Evolutionary conservation across 2,329 filamentous ascomycete species (phyloP).

Genomic region (Fusarium cyanostomum): DNA sequence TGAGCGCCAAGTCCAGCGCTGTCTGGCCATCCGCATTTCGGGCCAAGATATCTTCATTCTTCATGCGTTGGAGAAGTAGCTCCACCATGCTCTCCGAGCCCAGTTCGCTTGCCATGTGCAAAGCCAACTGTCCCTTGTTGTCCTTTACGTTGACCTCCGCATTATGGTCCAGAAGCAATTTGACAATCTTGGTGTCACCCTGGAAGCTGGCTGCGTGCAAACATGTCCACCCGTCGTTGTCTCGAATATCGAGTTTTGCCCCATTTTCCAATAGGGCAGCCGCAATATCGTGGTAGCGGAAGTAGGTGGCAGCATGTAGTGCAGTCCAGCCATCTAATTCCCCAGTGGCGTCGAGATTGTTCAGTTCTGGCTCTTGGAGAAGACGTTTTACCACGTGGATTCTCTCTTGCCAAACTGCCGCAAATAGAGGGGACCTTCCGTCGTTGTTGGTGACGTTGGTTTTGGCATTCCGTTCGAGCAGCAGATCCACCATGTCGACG

Average conservation of each 20-base stretch:
- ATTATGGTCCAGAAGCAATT: not conserved
- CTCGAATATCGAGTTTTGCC: not conserved
- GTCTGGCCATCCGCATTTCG: too few species aligned
- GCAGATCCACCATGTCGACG: not conserved
- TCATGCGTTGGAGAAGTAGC: not conserved
- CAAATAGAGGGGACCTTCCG: not conserved
- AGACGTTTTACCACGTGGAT: not conserved
- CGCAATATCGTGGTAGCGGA: not conserved
- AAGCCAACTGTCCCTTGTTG: not conserved
- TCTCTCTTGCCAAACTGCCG: not conserved
- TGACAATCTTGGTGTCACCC: not conserved
- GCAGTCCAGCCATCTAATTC: not conserved
- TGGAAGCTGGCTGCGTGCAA: not conserved
- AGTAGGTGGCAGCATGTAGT: not conserved
- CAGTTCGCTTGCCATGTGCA: not conserved
- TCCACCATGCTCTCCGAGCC: not conserved
- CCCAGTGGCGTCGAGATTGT: not conserved
- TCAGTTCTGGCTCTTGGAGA: not conserved
- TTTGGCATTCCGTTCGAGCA: not conserved
- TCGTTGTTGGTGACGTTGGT: not conserved
- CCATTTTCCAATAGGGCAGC: not conserved
- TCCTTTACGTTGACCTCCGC: not conserved
- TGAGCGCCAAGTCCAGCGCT: not conserved
- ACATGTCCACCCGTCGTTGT: not conserved
- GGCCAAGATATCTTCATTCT: not conserved